Evolutionary conservation across 2,329 filamentous ascomycete genomes (phyloP), one percentile per base, ranked within the genome.

Genomic region (Ambrosiella beaveri): DNA sequence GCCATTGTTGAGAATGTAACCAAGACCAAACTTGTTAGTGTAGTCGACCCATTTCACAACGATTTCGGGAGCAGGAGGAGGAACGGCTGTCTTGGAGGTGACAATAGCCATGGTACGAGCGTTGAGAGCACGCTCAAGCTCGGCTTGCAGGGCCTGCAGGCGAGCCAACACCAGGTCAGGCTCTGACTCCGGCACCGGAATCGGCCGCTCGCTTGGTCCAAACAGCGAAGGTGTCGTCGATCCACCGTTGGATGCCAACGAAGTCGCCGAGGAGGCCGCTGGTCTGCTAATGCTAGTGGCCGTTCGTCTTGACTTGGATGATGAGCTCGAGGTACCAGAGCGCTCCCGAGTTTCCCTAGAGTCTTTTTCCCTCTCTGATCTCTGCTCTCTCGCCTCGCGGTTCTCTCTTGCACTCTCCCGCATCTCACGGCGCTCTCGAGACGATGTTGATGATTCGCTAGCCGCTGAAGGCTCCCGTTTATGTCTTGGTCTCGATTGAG

Each of bases 21-120:
- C 87, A 13, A 93, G 76, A 11, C 87, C 87, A 67, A 89, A 88
- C 67, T 89, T 89, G 69, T 89, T 88, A 60, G 86, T 88, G 68
- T 93, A 93, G 67, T 93, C 87, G 6, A 93, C 87, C 87, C 87
- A 93, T 66, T 90, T 88, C 9, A 84, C 79, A 11, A 84, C 81
- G 50, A 84, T 78, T 66, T 82, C 71, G 66, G 84, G 76, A 66
- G 84, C 68, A 61, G 81, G 66, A 61, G 81, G 66, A 66, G 77
- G 71, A 58, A 75, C 68, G 62, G 75, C 69, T 59, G 76, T 71
- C 69, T 79, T 77, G 8, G 77, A 72, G 0, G 74, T 76, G 54
- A 82, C 71, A 57, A 81, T 73, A 17, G 80, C 80, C 74, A 80
- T 82, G 0, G 79, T 74, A 65, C 81, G 75, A 44, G 81, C 74